Conservation (phyloP, 2,329 filamentous ascomycete genomes). For the Nannizziopsis arthrosporioides region DNA sequence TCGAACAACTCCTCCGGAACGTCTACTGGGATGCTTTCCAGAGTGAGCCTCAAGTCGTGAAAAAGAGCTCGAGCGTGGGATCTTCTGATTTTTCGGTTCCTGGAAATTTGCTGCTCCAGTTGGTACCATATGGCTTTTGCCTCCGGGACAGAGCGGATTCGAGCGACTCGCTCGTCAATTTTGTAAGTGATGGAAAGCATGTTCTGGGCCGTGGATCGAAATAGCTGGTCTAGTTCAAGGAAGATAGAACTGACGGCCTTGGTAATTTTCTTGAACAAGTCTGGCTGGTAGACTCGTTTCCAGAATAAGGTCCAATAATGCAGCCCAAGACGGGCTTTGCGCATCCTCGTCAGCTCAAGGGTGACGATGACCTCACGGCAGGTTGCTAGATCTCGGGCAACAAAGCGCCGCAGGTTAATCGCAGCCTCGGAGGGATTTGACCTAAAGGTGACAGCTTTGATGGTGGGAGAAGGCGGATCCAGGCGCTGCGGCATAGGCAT, state of each 20-base stretch:
- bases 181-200: conserved; percentile 20
- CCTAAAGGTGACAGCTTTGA: neutral
- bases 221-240: conserved; percentile 20
- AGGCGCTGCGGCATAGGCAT: neutral
- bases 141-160: conserved; percentile 17
- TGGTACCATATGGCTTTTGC: conserved; percentile 18
- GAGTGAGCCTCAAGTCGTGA: conserved; percentile 17
- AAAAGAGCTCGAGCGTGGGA: conserved; percentile 18
- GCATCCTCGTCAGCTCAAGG: conserved; percentile 23
- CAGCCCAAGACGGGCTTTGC: conserved; percentile 22
- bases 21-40: conserved; percentile 23
- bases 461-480: neutral
- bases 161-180: conserved; percentile 15
- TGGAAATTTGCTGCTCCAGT: conserved; percentile 21
- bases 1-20: conserved; percentile 22
- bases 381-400: conserved; percentile 19
- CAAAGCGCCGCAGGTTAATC: conserved; percentile 17
- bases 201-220: conserved; percentile 19
- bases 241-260: conserved; percentile 13
- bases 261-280: conserved; percentile 14
- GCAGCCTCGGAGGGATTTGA: conserved; percentile 9
- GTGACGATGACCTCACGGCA: conserved; percentile 22
- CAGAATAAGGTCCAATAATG: conserved; percentile 23
- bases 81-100: conserved; percentile 18
- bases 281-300: conserved; percentile 20